Evolutionary conservation across 306 rosid species (phyloP), one percentile per base, ranked within the genome.

Genomic region (cucumber (Cucumis sativus)): DNA sequence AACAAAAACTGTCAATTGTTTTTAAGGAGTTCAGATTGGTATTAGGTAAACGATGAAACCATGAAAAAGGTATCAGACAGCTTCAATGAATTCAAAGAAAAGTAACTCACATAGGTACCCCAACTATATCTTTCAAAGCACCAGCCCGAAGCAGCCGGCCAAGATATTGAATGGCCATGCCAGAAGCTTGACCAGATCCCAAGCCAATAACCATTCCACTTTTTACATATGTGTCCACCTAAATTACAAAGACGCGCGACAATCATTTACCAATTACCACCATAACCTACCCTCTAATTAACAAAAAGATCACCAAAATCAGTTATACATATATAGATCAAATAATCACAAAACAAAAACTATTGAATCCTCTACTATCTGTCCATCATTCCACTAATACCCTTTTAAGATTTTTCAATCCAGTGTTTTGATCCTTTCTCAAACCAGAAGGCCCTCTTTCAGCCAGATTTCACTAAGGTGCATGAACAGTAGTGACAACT

Each of bases 121-220:
- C 97, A 33, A 89, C 85, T 81, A 93, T 72, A 82, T 91, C 87
- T 84, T 87, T 87, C 45, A 91, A 85, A 84, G 85, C 85, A 76
- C 98, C 97, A 3, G 79, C 49, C 10, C 92, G 93, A 85, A 93
- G 96, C 75, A 89, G 92, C 81, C 82, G 85, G 79, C 98, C 97
- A 83, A 93, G 76, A 86, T 93, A 91, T 86, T 88, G 90, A 78
- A 93, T 88, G 63, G 96, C 97, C 92, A 93, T 84, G 45, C 82
- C 89, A 80, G 92, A 91, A 81, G 93, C 93, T 82, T 85, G 89
- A 64, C 97, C 97, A 69, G 90, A 91, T 11, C 96, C 98, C 84
- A 93, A 83, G 56, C 97, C 98, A 79, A 91, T 82, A 79, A 89
- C 87, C 97, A 91, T 93, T 59, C 97, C 97, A 79, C 86, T 88